Evolutionary conservation across 2,329 filamentous ascomycete genomes (phyloP), one percentile per base, ranked within the genome.

Genomic region (Epichloe gansuensis): DNA sequence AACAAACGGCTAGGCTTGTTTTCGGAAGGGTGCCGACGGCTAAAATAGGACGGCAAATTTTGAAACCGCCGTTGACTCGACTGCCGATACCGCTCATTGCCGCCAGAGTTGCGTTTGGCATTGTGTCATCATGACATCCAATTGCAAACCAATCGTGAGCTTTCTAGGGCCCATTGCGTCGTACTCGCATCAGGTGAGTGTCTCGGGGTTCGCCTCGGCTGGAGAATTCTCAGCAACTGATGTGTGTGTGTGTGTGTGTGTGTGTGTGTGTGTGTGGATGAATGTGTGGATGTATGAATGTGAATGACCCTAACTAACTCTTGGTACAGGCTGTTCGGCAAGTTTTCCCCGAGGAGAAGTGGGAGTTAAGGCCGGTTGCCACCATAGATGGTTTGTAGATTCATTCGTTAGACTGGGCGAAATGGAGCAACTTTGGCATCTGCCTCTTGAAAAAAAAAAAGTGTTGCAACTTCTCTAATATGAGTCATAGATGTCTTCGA

Each of bases 401-500:
- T 34, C 38, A 49, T 34, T 15, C 47, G 21, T 34, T 23, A 8
- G 13, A 27, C 25, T 47, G 2, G 15, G 6, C 2, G n/a, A 34
- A 3, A 47, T 34, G 13, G 5, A n/a, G 5, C 21, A 47, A 17
- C 45, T 35, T 44, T 21, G 42, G 27, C 4, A n/a, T 34, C 11
- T 46, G 7, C 11, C 8, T 8, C 21, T 27, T 31, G 35, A 17
- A 15, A 31, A 34, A 15, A 1, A 15, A 11, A 5, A 34, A 8
- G 27, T 17, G 7, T 13, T 8, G 27, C 17, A 35, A 3, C 27
- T n/a, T 23, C 21, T 34, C 47, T 49, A 49, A 41, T 39, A 31
- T 13, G 5, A 13, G n/a, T 27, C 35, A 47, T 57, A 84, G 88
- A 93, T 63, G 82, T 95, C 60, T 95, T 96, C 66, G 74, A 82